Percentiles rank a stretch among this genome's conserved stretches.
phyloP scores from a whole-genome alignment of 306 rosid genomes.

The Mimosa pudica region DNA sequence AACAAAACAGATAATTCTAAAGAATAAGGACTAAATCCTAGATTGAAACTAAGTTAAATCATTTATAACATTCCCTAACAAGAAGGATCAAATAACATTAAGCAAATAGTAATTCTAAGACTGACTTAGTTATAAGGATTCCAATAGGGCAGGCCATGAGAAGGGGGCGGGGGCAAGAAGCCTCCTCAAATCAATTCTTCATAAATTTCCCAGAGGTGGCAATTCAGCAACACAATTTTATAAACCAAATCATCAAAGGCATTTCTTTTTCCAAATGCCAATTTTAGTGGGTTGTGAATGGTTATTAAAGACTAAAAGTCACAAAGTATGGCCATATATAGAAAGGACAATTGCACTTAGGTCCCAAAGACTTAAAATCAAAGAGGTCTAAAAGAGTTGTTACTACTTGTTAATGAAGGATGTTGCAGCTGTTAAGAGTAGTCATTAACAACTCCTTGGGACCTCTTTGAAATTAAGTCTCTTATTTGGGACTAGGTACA shows the following conservation, averaged over 20 bases:
- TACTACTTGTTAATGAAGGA: too few species aligned
- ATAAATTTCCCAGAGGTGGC: slow-evolving; percentile 44
- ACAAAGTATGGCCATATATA: background rate
- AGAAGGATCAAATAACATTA: background rate
- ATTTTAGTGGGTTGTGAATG: background rate
- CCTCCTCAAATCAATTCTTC: slow-evolving; percentile 69
- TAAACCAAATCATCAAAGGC: slow-evolving; percentile 49
- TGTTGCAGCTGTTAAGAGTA: too few species aligned
- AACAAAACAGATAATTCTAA: background rate
- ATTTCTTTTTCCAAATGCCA: background rate
- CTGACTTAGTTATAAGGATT: background rate
- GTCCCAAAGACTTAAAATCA: too few species aligned
- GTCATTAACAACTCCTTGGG: too few species aligned
- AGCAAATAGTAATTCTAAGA: background rate
- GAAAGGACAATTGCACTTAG: too few species aligned
- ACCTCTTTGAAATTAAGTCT: too few species aligned
- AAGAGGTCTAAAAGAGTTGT: too few species aligned
- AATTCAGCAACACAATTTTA: slow-evolving; percentile 55
- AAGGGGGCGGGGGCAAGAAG: slow-evolving; percentile 14
- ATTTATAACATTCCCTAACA: background rate
- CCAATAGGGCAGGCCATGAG: background rate
- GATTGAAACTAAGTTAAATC: background rate
- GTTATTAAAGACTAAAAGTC: background rate
- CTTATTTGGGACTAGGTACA: too few species aligned
- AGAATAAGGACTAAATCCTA: background rate